phyloP scores from a whole-genome alignment of 1,139 yeast genomes.

The Kodamaea ohmeri region DNA sequence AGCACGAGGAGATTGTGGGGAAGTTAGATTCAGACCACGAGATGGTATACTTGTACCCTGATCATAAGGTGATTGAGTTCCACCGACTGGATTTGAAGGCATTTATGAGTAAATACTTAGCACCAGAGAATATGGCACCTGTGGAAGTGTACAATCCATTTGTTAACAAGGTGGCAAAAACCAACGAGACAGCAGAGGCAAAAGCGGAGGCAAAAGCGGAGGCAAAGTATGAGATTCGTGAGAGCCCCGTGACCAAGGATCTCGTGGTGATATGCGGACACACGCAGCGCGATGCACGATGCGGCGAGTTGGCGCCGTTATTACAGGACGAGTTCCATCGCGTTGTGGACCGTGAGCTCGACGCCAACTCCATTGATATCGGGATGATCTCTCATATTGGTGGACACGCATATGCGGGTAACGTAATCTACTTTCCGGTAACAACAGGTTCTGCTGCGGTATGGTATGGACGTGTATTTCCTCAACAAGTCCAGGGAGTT shows the following conservation, averaged over 20 bases:
- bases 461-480: constrained; percentile 73
- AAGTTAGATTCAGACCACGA: constrained; percentile 17
- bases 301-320: constrained; percentile 64
- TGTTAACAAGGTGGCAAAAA: constrained; percentile 4
- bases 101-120: constrained; percentile 44
- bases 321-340: constrained; percentile 48
- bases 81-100: constrained; percentile 28
- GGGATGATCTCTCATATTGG: constrained; percentile 70
- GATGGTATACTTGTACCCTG: constrained; percentile 54
- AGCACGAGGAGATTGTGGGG: background rate
- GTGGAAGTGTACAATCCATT: constrained; percentile 36
- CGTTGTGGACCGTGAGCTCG: constrained; percentile 34
- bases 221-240: constrained; percentile 17
- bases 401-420: constrained; percentile 80
- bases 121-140: constrained; percentile 24
- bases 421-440: constrained; percentile 52
- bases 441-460: constrained; percentile 40
- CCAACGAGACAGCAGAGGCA: background rate
- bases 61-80: constrained; percentile 40
- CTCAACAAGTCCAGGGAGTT: constrained; percentile 65
- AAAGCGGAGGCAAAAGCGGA: background rate
- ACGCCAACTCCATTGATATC: constrained; percentile 32
- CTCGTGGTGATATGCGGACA: constrained; percentile 66
- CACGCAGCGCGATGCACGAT: constrained; percentile 56
- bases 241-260: constrained; percentile 20